Evolutionary conservation across 2,329 filamentous ascomycete genomes (phyloP).

Genomic region (Penicillium sp.): DNA sequence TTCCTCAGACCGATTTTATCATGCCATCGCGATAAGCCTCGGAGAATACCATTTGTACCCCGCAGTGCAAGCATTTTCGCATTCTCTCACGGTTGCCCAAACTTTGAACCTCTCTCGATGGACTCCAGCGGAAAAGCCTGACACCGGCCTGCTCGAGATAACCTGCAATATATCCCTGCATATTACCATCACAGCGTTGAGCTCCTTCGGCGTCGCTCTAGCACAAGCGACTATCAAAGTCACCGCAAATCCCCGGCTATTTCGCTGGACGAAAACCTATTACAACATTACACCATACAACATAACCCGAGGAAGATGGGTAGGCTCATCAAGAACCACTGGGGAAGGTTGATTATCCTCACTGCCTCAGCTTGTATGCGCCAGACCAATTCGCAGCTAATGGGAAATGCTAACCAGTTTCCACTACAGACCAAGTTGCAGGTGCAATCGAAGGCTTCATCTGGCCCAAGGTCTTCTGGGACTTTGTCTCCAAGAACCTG

Average conservation of each 20-base stretch:
- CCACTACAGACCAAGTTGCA: constrained; percentile 69
- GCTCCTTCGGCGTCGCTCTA: not conserved
- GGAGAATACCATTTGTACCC: not conserved
- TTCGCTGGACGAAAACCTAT: constrained; percentile 28
- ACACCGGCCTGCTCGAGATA: no score
- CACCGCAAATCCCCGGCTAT: constrained; percentile 2
- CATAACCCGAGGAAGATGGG: constrained; percentile 60
- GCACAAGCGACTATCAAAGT: constrained; percentile 2
- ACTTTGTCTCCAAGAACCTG: constrained; percentile 87
- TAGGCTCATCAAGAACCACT: constrained; percentile 99
- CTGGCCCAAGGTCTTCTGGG: constrained; percentile 99
- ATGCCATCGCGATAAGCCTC: constrained; percentile 10
- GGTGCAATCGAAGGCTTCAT: constrained; percentile 85
- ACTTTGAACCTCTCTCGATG: not conserved
- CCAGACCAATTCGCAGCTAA: not conserved
- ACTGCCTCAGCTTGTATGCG: constrained; percentile 70
- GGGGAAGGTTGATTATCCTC: constrained; percentile 89
- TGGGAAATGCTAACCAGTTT: not conserved
- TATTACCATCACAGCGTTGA: not conserved
- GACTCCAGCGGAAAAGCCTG: not conserved
- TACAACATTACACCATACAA: not conserved
- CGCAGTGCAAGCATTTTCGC: no score
- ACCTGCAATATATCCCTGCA: not conserved
- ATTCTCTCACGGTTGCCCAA: not conserved
- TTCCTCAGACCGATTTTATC: constrained; percentile 4